Conservation (phyloP, 2,329 filamentous ascomycete species). For the Aureobasidium sp. region DNA sequence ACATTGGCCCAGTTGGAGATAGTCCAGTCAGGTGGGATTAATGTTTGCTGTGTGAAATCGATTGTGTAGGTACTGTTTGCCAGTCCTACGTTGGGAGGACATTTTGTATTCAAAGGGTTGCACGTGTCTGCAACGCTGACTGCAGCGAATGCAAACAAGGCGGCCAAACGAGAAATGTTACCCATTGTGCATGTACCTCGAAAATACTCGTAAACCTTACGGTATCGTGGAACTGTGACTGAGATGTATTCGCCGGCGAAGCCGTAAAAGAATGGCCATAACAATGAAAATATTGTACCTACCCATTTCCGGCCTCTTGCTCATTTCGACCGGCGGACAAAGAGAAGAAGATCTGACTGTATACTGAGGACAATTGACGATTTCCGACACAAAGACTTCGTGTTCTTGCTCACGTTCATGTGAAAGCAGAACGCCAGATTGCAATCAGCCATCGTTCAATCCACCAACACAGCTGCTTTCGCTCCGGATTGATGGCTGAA, state of each 20-base stretch:
- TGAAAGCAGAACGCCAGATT: not conserved
- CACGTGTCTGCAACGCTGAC: slow-evolving; percentile 11
- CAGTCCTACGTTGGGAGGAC: slow-evolving; percentile 17
- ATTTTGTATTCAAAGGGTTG: slow-evolving; percentile 15
- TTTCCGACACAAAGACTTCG: not conserved
- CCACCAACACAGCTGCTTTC: not conserved
- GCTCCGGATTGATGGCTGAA: not conserved
- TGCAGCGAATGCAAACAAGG: not conserved
- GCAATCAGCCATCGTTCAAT: not conserved
- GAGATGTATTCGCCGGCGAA: not conserved
- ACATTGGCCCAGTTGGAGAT: slow-evolving; percentile 26
- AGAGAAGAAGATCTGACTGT: not conserved
- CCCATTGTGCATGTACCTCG: not conserved
- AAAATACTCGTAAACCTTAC: not conserved
- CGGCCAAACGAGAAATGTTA: not conserved
- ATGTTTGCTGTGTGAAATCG: slow-evolving; percentile 17
- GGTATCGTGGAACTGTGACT: not conserved
- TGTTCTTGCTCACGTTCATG: not conserved
- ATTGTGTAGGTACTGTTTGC: slow-evolving; percentile 16
- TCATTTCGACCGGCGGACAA: not conserved
- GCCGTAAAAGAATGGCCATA: not conserved
- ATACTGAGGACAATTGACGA: not conserved
- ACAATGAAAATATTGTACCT: slow-evolving; percentile 1
- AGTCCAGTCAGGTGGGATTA: slow-evolving; percentile 18
- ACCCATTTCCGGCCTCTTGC: not conserved